Evolutionary conservation across 2,329 filamentous ascomycete genomes (phyloP).

Genomic region (Talaromyces sp.): DNA sequence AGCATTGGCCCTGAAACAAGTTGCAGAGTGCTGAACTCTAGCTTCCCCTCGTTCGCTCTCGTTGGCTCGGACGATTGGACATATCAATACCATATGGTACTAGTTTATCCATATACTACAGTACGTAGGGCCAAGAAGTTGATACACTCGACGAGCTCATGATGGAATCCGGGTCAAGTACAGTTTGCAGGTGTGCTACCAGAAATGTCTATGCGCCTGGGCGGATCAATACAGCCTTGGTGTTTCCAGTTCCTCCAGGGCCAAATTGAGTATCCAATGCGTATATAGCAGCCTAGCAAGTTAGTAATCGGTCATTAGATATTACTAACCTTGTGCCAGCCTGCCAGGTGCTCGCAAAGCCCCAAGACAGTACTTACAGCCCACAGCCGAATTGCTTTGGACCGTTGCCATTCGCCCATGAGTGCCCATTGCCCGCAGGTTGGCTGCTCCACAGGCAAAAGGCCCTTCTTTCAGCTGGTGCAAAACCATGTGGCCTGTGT

Average conservation of each 20-base stretch:
- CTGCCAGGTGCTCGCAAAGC: not conserved
- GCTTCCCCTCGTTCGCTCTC: slow-evolving; percentile 4
- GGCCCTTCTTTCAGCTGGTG: slow-evolving; percentile 12
- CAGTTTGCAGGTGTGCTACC: slow-evolving; percentile 10
- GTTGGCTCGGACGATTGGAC: slow-evolving; percentile 1
- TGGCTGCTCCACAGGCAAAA: not conserved
- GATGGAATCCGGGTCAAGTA: slow-evolving; percentile 11
- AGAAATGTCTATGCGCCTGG: not conserved
- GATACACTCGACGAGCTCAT: slow-evolving; percentile 4
- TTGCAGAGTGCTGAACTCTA: slow-evolving; percentile 3
- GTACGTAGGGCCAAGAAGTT: slow-evolving; percentile 8
- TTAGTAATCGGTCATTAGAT: not conserved
- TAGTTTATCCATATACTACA: not conserved
- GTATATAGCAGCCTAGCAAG: slow-evolving; percentile 6
- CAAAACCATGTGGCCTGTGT: slow-evolving; percentile 16
- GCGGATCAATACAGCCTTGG: slow-evolving; percentile 12
- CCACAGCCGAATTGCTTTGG: not conserved
- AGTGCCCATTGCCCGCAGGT: not conserved
- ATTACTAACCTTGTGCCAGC: not conserved
- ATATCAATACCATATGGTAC: not conserved
- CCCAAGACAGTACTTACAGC: not conserved
- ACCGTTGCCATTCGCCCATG: not conserved
- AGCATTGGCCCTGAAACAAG: not conserved
- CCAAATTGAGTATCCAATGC: slow-evolving; percentile 2
- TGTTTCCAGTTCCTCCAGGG: slow-evolving; percentile 3